A percentile compares a stretch with the other conserved stretches of the same genome.
Conservation (phyloP, 2,329 filamentous ascomycete species). For the Colletotrichum brevisporum region DNA sequence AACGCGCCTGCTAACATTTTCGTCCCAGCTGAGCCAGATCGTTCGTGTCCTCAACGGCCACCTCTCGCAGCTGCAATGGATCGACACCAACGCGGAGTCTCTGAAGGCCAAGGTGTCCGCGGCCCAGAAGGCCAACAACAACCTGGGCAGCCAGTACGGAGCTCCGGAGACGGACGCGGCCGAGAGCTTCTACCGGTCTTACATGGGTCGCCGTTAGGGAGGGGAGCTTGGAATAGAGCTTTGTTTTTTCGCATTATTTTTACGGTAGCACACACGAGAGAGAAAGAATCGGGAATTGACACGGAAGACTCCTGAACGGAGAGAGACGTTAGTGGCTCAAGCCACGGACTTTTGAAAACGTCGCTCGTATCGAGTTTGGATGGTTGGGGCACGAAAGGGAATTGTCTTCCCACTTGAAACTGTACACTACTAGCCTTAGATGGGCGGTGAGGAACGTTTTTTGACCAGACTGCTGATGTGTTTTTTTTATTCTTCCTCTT, state of each 20-base stretch:
- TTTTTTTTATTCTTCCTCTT: constrained; percentile 1
- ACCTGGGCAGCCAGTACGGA: constrained; percentile 69
- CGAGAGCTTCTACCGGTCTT: constrained; percentile 93
- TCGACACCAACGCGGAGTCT: constrained; percentile 86
- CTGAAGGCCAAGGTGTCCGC: constrained; percentile 86
- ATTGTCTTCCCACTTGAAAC: constrained; percentile 47
- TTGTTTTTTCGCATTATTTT: constrained; percentile 27
- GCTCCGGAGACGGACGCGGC: constrained; percentile 78
- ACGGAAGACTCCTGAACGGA: constrained; percentile 11
- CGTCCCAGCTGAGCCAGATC: constrained; percentile 85
- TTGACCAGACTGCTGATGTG: constrained; percentile 24
- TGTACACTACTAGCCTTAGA: constrained; percentile 56
- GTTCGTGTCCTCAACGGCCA: constrained; percentile 96
- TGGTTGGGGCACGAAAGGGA: constrained; percentile 22
- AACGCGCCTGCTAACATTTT: constrained; percentile 43
- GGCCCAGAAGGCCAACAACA: constrained; percentile 84
- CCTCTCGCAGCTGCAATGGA: constrained; percentile 91
- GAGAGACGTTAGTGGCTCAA: constrained; percentile 18
- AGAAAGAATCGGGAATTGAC: constrained; percentile 35
- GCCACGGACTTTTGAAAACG: constrained; percentile 7
- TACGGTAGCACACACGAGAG: constrained; percentile 43
- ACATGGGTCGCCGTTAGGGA: constrained; percentile 78
- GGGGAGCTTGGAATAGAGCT: constrained; percentile 39
- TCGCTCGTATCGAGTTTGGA: constrained; percentile 37
- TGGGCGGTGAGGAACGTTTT: constrained; percentile 27